These are phyloP conservation scores for Croton laevigatus DNA, from an alignment of 441 rosid genomes.

Conservation along the genomic window DNA sequence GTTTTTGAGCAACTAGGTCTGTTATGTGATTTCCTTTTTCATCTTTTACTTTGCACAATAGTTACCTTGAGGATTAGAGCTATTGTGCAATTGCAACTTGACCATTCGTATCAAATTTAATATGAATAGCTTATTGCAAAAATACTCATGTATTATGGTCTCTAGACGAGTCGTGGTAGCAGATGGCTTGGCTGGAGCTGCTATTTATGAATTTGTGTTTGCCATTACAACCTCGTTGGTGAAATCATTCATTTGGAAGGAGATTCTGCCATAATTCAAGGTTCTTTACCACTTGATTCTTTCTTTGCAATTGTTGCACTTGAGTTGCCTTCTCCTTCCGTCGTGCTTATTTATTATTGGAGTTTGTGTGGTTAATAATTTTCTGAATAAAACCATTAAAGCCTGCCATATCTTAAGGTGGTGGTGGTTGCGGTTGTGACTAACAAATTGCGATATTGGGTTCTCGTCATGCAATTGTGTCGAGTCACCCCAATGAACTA, in stretches of 20 bases:
- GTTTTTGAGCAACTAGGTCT: constrained; percentile 3
- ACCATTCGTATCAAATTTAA: no score
- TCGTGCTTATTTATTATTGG: background rate
- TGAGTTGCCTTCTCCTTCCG: background rate
- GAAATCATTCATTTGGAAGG: constrained; percentile 97
- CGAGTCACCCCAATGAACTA: no score
- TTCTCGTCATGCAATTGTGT: no score
- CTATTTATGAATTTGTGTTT: constrained; percentile 99
- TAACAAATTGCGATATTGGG: no score
- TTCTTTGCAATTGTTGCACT: background rate
- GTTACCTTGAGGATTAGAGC: no score
- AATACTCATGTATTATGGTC: no score
- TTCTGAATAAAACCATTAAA: background rate
- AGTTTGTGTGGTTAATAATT: background rate
- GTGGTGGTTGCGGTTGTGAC: background rate
- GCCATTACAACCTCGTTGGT: constrained; percentile 88
- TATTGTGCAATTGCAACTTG: background rate
- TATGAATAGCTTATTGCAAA: no score
- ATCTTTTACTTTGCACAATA: no score
- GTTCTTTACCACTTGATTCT: constrained; percentile 31
- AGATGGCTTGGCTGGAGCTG: constrained; percentile 99
- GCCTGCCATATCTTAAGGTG: background rate
- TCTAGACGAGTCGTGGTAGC: constrained; percentile 98
- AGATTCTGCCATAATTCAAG: constrained; percentile 98
- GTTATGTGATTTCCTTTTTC: background rate